Percentiles rank a stretch among this genome's conserved stretches.
Conservation (phyloP, 768 basidiomycete genomes). For the Xerocomus brunneocitrinus region DNA sequence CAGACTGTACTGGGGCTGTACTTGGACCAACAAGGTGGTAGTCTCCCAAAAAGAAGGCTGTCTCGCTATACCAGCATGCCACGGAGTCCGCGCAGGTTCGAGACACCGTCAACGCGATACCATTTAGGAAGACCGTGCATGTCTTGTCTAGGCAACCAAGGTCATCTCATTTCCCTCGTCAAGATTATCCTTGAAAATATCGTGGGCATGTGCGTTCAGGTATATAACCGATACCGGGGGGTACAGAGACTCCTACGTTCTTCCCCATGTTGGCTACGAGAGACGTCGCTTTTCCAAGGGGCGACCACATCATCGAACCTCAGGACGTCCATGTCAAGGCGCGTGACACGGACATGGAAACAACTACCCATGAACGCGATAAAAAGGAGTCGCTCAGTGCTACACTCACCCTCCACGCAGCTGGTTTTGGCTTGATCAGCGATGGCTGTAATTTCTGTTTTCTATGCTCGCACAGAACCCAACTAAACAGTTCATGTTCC, state of each 20-base stretch:
- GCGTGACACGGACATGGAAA: constrained; percentile 17
- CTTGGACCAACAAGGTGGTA: neutral
- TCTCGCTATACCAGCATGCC: neutral
- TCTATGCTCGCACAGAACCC: neutral
- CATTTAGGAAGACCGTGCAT: neutral
- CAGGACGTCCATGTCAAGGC: constrained; percentile 17
- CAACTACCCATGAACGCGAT: constrained; percentile 7
- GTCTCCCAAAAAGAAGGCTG: neutral
- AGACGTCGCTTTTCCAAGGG: neutral
- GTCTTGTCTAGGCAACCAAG: neutral
- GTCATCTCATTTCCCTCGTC: neutral
- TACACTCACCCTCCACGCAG: constrained; percentile 58
- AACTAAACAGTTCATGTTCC: constrained; percentile 2
- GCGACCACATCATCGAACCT: neutral
- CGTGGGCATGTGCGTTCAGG: neutral
- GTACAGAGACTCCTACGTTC: neutral
- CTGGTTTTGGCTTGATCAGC: constrained; percentile 61
- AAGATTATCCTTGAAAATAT: neutral
- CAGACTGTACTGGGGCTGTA: neutral
- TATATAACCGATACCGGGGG: neutral
- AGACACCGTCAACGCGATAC: neutral
- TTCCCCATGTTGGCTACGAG: neutral
- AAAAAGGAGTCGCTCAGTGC: constrained; percentile 47
- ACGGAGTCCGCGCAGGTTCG: neutral
- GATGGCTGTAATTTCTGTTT: constrained; percentile 46